phyloP scores from a whole-genome alignment of 1,139 yeast species.

The Taphrina confusa region DNA sequence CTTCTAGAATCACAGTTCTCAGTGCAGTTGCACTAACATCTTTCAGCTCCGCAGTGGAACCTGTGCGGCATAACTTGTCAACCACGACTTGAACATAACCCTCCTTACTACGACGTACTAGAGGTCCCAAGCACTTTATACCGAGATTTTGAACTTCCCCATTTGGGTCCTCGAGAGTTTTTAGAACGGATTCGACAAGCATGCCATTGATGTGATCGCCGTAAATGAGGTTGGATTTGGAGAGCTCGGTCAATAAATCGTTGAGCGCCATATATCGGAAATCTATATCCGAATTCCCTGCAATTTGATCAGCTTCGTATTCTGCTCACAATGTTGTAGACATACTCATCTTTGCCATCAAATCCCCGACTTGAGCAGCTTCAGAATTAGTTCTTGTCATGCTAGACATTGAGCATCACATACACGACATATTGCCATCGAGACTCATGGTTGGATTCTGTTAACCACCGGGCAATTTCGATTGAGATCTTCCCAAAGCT shows the following conservation, averaged over 20 bases:
- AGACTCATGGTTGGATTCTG: background rate
- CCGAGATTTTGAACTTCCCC: constrained; percentile 82
- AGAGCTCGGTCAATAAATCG: constrained; percentile 61
- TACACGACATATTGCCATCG: constrained; percentile 14
- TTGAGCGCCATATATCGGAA: constrained; percentile 83
- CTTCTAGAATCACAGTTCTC: constrained; percentile 55
- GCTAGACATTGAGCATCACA: background rate
- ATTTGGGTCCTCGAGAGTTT: constrained; percentile 62
- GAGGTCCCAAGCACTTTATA: constrained; percentile 55
- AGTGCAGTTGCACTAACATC: constrained; percentile 72
- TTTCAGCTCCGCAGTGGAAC: constrained; percentile 43
- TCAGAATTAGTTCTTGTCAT: background rate
- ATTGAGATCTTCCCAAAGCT: no score
- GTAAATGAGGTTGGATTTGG: constrained; percentile 44
- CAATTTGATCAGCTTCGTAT: background rate
- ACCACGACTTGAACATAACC: constrained; percentile 41
- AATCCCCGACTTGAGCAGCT: constrained; percentile 8
- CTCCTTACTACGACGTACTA: constrained; percentile 45
- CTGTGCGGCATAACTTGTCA: constrained; percentile 36
- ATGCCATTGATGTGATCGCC: constrained; percentile 44
- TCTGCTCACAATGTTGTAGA: background rate
- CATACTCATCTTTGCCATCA: constrained; percentile 15
- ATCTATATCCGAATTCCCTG: constrained; percentile 64
- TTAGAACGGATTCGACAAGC: constrained; percentile 56
- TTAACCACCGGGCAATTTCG: no score